These are phyloP conservation scores for Scheffersomyces illinoinensis DNA, from an alignment of 1,139 yeast species.

Conservation along the genomic window DNA sequence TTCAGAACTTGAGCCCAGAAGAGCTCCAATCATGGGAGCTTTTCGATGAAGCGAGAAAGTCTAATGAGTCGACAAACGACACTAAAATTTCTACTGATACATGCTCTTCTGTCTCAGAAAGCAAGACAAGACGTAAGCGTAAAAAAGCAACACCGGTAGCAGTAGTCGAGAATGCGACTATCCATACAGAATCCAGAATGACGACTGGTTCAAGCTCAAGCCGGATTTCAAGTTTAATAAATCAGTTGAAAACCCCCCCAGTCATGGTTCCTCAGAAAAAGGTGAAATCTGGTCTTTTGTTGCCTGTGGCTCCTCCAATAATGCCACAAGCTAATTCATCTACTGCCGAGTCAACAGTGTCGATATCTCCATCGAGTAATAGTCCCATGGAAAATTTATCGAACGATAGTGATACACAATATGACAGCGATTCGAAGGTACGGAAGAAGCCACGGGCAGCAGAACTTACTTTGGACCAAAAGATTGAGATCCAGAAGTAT, in stretches of 20 bases:
- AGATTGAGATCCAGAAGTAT: conserved; percentile 50
- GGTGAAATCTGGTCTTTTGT: neutral
- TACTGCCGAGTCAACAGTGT: conserved; percentile 3
- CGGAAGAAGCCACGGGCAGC: conserved; percentile 3
- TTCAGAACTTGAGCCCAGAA: conserved; percentile 32
- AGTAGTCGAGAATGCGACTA: neutral
- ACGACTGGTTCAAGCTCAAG: conserved; percentile 2
- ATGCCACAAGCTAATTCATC: neutral
- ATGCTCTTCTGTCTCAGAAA: neutral
- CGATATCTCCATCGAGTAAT: conserved; percentile 4
- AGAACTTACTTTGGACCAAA: conserved; percentile 43
- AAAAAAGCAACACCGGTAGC: conserved; percentile 20
- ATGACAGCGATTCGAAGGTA: conserved; percentile 9
- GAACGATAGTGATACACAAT: conserved; percentile 15
- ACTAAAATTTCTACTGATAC: neutral
- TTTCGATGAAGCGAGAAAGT: conserved; percentile 32
- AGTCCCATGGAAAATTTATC: conserved; percentile 10
- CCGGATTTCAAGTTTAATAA: conserved; percentile 27
- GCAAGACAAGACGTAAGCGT: conserved; percentile 20
- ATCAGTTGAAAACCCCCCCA: conserved; percentile 23
- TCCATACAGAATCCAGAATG: conserved; percentile 8
- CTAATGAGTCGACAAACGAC: neutral
- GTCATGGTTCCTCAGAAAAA: neutral
- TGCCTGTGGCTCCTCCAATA: neutral
- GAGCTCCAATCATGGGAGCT: conserved; percentile 43